A percentile compares a stretch with the other conserved stretches of the same genome.
These are phyloP conservation scores for Rhytidiadelphus loreus DNA, from an alignment of 225 moss, liverwort and hornwort genomes.

Conservation along the genomic window DNA sequence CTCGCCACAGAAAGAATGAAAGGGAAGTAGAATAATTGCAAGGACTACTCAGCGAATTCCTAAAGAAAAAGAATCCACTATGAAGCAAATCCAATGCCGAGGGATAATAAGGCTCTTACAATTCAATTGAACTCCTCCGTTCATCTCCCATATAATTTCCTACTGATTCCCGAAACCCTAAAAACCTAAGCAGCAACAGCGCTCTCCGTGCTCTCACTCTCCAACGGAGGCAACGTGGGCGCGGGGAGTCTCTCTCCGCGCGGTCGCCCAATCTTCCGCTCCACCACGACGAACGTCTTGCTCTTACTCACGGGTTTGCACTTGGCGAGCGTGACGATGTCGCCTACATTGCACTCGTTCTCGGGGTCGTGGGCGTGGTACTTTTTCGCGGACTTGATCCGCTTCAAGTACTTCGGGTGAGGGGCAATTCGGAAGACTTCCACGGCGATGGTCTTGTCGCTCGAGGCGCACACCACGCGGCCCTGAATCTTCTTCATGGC, in stretches of 20 bases:
- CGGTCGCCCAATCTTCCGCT: conserved; percentile 26
- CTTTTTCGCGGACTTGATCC: conserved; percentile 64
- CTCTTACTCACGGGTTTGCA: conserved; percentile 85
- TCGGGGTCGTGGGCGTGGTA: conserved; percentile 91
- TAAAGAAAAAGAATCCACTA: neutral
- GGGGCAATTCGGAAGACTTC: conserved; percentile 66
- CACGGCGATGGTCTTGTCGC: conserved; percentile 76
- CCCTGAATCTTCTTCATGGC: conserved; percentile 92
- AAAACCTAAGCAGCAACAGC: conserved; percentile 12
- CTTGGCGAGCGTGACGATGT: conserved; percentile 63
- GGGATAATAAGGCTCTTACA: neutral
- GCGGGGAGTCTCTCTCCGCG: conserved; percentile 15
- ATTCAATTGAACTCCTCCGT: neutral
- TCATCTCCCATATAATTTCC: neutral
- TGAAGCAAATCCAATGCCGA: neutral
- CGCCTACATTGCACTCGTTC: conserved; percentile 75
- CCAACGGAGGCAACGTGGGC: conserved; percentile 32
- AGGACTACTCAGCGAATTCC: neutral
- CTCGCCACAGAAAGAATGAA: neutral
- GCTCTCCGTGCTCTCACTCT: conserved; percentile 18
- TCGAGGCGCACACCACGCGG: conserved; percentile 57
- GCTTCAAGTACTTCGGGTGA: conserved; percentile 74
- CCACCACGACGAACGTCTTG: conserved; percentile 62
- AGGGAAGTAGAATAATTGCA: neutral
- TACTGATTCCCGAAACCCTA: neutral